These are phyloP conservation scores for Raphanus hybrid DNA, from an alignment of 441 rosid genomes.

Conservation along the genomic window DNA sequence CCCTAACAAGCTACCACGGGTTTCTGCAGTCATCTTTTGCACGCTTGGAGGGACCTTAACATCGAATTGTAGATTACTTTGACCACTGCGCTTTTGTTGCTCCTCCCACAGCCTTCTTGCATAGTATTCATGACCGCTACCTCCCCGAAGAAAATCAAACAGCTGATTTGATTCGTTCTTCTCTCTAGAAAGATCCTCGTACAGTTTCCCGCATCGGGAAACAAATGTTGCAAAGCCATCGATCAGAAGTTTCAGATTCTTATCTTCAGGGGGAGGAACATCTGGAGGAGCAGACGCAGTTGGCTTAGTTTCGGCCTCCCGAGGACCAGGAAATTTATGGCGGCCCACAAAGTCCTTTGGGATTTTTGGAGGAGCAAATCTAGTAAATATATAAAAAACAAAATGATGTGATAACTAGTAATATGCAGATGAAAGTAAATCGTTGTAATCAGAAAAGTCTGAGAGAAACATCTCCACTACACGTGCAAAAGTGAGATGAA, in stretches of 20 bases:
- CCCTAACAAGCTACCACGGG: slow-evolving; percentile 86
- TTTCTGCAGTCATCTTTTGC: slow-evolving; percentile 83
- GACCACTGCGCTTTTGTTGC: slow-evolving; percentile 66
- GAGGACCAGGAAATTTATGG: slow-evolving; percentile 74
- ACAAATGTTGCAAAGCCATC: slow-evolving; percentile 94
- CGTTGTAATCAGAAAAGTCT: slow-evolving; percentile 3
- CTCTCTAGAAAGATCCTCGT: slow-evolving; percentile 95
- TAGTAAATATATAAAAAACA: slow-evolving; percentile 42
- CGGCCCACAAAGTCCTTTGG: slow-evolving; percentile 80
- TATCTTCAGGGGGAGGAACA: slow-evolving; percentile 78
- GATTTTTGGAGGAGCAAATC: slow-evolving; percentile 82
- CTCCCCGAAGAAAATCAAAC: slow-evolving; percentile 88
- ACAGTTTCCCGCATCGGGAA: slow-evolving; percentile 89
- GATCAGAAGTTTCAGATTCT: slow-evolving; percentile 72
- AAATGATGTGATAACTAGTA: slow-evolving; percentile 20
- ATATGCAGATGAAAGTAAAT: slow-evolving; percentile 16
- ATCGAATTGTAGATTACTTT: slow-evolving; percentile 58
- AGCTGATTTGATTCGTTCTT: slow-evolving; percentile 85
- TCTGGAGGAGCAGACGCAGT: slow-evolving; percentile 66
- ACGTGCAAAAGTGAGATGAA: slow-evolving; percentile 13
- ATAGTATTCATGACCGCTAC: slow-evolving; percentile 84
- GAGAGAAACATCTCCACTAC: slow-evolving; percentile 8
- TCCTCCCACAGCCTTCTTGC: slow-evolving; percentile 90
- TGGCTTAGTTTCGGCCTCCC: slow-evolving; percentile 54
- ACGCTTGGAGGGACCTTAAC: slow-evolving; percentile 53